These are phyloP conservation scores for Russula sp. DNA, from an alignment of 768 basidiomycete genomes.

Conservation along the genomic window DNA sequence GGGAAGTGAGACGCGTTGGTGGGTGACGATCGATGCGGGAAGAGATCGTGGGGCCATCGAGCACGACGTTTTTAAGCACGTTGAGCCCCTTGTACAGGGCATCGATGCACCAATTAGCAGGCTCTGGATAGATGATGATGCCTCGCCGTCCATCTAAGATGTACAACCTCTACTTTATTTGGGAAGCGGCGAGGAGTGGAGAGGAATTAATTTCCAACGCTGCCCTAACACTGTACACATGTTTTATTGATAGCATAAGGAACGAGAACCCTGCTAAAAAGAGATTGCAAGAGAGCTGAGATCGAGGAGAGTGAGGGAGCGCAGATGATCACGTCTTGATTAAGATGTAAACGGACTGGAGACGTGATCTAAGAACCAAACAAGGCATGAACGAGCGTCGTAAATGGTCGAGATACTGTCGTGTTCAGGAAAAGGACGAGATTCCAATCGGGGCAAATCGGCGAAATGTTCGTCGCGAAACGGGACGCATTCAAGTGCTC, in stretches of 20 bases:
- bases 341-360: neutral
- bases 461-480: neutral
- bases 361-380: constrained; percentile 10
- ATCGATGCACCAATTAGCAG: constrained; percentile 37
- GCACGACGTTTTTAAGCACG: constrained; percentile 46
- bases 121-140: constrained; percentile 40
- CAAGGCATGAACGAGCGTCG: constrained; percentile 16
- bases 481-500: constrained; percentile 12
- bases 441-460: neutral
- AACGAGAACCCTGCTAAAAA: constrained; percentile 11
- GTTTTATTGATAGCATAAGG: constrained; percentile 17
- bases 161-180: neutral
- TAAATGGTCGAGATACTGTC: constrained; percentile 14
- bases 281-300: constrained; percentile 8
- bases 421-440: neutral
- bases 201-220: constrained; percentile 10
- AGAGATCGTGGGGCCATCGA: constrained; percentile 41
- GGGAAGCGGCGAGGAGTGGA: neutral
- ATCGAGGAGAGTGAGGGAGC: constrained; percentile 5
- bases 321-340: constrained; percentile 11
- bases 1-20: constrained; percentile 32
- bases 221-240: constrained; percentile 12
- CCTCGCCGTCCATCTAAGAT: neutral
- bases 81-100: constrained; percentile 38
- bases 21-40: constrained; percentile 58